Conservation (phyloP, 2,329 filamentous ascomycete species). For the Knoxdaviesia capensis region DNA sequence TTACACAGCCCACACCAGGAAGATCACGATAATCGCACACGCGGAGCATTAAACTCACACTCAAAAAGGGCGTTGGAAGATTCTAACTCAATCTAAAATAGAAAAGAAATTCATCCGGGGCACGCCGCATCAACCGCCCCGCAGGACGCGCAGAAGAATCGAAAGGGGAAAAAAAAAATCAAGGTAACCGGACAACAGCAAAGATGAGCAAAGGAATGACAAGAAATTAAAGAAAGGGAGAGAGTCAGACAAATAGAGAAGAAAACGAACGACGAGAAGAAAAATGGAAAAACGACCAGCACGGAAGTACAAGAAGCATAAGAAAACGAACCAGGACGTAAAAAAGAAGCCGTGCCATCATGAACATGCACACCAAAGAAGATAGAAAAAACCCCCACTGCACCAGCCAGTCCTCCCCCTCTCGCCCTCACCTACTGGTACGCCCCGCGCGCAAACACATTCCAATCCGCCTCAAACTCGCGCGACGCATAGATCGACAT, state of each 20-base stretch:
- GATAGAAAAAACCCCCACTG: neutral
- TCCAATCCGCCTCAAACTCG: constrained; percentile 24
- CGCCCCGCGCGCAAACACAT: constrained; percentile 16
- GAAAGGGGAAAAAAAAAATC: neutral
- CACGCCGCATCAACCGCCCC: too few relatives aligned
- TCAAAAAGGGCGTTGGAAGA: too few relatives aligned
- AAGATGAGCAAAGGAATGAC: neutral
- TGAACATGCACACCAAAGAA: neutral
- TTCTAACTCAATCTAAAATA: too few relatives aligned
- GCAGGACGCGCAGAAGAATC: neutral
- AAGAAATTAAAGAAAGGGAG: neutral
- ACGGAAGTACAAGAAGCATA: neutral
- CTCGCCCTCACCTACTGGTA: neutral
- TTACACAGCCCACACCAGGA: too few relatives aligned
- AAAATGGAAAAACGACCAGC: neutral
- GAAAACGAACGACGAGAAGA: neutral
- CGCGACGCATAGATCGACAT: constrained; percentile 29
- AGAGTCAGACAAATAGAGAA: constrained; percentile 1
- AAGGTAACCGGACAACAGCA: neutral
- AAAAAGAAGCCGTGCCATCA: too few relatives aligned
- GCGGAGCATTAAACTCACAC: too few relatives aligned
- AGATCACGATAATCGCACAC: too few relatives aligned
- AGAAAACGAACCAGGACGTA: neutral
- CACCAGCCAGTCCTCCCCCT: neutral
- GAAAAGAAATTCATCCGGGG: too few relatives aligned